Conservation (phyloP, 2,329 filamentous ascomycete species). For the Juglanconis sp. region DNA sequence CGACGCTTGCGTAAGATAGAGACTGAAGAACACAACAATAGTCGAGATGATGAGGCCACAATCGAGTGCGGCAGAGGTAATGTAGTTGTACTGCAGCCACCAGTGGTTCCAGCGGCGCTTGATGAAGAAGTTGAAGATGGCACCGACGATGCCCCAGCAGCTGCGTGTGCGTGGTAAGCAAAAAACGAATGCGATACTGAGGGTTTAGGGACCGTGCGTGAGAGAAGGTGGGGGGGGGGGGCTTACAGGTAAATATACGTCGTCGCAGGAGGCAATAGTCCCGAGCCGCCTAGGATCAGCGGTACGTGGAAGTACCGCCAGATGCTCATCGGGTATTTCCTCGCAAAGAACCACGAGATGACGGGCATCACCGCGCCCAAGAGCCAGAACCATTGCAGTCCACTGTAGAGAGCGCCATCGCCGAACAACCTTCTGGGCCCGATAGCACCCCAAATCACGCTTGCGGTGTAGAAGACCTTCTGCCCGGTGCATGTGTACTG, state of each 20-base stretch:
- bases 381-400: slow-evolving; percentile 69
- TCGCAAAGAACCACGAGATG: slow-evolving; percentile 60
- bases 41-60: slow-evolving; percentile 64
- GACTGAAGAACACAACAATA: slow-evolving; percentile 66
- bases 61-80: slow-evolving; percentile 69
- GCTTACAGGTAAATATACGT: slow-evolving; percentile 61
- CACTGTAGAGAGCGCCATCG: slow-evolving; percentile 57
- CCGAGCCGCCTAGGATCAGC: slow-evolving; percentile 64
- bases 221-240: background rate
- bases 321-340: slow-evolving; percentile 57
- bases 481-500: slow-evolving; percentile 56
- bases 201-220: background rate
- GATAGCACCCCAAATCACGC: slow-evolving; percentile 71
- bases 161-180: background rate
- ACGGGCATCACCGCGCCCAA: slow-evolving; percentile 62
- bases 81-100: slow-evolving; percentile 79
- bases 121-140: slow-evolving; percentile 66
- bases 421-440: slow-evolving; percentile 69
- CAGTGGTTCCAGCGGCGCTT: slow-evolving; percentile 64
- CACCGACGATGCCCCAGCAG: slow-evolving; percentile 66
- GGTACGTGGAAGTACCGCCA: slow-evolving; percentile 67
- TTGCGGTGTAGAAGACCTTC: slow-evolving; percentile 63
- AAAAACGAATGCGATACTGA: background rate
- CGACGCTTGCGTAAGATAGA: slow-evolving; percentile 56
- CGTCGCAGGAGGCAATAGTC: slow-evolving; percentile 65